Evolutionary conservation across 345 rosid genomes (phyloP).

Genomic region (Salix caprea): DNA sequence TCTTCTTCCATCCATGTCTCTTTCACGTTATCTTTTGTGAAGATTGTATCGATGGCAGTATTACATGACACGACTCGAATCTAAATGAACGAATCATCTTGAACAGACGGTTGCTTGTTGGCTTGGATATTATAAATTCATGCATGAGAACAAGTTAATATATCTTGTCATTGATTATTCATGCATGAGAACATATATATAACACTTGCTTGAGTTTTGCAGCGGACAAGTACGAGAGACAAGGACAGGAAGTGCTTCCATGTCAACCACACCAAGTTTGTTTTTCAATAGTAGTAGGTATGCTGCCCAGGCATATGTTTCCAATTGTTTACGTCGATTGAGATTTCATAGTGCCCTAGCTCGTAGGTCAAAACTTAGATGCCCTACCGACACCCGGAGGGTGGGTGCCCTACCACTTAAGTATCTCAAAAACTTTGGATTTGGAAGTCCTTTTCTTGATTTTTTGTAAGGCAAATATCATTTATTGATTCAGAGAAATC

Average conservation of each 20-base stretch:
- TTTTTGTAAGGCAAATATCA: not conserved
- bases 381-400: slow-evolving; percentile 9
- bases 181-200: no score
- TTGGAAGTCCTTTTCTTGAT: not conserved
- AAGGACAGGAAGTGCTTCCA: no score
- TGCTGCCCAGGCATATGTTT: not conserved
- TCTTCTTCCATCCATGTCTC: no score
- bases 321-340: not conserved
- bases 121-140: not conserved
- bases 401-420: not conserved
- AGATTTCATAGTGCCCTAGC: no score
- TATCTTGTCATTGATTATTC: no score
- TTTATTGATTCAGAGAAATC: no score
- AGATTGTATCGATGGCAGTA: not conserved
- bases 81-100: not conserved
- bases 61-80: not conserved
- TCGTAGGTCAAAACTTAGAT: not conserved
- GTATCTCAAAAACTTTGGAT: not conserved
- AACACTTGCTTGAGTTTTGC: no score
- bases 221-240: not conserved
- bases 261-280: not conserved
- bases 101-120: not conserved
- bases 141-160: no score
- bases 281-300: not conserved
- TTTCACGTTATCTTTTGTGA: slow-evolving; percentile 5